These are phyloP conservation scores for Entrophospora sp. DNA, from an alignment of 192 early-diverging fungal species.

Conservation along the genomic window DNA sequence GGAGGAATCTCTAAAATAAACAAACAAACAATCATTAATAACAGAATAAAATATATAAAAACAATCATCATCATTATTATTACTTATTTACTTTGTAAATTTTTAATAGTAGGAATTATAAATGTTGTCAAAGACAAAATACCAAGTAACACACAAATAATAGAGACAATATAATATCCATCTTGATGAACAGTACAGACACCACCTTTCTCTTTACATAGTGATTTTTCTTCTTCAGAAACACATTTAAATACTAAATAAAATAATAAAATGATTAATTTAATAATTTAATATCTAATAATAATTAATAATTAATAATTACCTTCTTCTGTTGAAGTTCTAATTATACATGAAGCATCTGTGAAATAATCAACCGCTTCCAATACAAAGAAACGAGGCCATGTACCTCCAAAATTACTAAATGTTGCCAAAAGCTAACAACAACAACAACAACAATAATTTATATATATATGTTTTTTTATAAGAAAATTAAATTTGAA, in stretches of 20 bases:
- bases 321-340: background rate
- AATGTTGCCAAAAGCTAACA: slow-evolving; percentile 79
- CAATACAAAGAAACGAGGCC: slow-evolving; percentile 91
- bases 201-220: slow-evolving; percentile 59
- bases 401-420: slow-evolving; percentile 95
- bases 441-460: background rate
- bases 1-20: background rate
- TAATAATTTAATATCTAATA: background rate
- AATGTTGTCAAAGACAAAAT: slow-evolving; percentile 45
- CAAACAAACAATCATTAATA: background rate
- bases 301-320: background rate
- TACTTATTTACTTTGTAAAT: slow-evolving; percentile 13
- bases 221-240: slow-evolving; percentile 49
- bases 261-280: background rate
- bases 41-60: background rate
- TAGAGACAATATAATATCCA: slow-evolving; percentile 81
- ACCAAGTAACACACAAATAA: slow-evolving; percentile 63
- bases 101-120: slow-evolving; percentile 49
- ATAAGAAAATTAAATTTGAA: background rate
- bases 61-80: background rate
- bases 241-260: slow-evolving; percentile 47
- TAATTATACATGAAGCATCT: slow-evolving; percentile 53
- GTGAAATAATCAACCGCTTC: slow-evolving; percentile 87
- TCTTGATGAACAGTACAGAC: slow-evolving; percentile 62
- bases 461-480: background rate